These are phyloP conservation scores for Pseudogymnoascus sp. DNA, from an alignment of 2,329 filamentous ascomycete species.

Conservation along the genomic window DNA sequence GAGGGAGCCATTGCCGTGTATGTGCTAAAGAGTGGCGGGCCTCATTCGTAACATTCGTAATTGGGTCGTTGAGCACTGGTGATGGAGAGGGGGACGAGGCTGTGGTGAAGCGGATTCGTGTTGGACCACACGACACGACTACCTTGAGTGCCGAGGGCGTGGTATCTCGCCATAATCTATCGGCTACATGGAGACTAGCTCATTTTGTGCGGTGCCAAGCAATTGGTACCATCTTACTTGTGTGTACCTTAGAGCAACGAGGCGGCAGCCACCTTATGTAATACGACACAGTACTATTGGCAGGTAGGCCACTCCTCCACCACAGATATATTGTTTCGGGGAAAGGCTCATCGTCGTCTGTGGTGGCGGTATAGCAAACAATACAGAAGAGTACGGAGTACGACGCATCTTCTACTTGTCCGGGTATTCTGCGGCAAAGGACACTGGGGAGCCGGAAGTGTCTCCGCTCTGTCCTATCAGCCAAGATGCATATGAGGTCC, in stretches of 20 bases:
- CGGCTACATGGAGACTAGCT: background rate
- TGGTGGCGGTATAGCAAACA: background rate
- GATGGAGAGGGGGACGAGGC: background rate
- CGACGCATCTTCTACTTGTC: background rate
- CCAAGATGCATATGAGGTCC: background rate
- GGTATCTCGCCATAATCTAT: background rate
- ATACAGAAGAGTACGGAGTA: background rate
- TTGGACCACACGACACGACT: background rate
- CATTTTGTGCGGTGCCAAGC: background rate
- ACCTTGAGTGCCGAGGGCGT: background rate
- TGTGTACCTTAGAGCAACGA: background rate
- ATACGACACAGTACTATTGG: background rate
- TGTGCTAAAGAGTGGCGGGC: slow-evolving; percentile 4
- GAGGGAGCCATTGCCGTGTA: slow-evolving; percentile 25
- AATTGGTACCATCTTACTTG: background rate
- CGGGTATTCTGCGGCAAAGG: background rate
- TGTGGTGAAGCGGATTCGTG: background rate
- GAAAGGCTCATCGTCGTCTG: background rate
- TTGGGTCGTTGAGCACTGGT: background rate
- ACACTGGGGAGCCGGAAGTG: background rate
- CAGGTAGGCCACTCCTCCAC: background rate
- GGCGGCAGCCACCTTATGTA: background rate
- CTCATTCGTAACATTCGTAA: background rate
- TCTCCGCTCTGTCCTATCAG: background rate
- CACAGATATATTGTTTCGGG: background rate